Base-by-base conservation (phyloP, 208 protist genomes). In the Wallacemonas sp. region DNA sequence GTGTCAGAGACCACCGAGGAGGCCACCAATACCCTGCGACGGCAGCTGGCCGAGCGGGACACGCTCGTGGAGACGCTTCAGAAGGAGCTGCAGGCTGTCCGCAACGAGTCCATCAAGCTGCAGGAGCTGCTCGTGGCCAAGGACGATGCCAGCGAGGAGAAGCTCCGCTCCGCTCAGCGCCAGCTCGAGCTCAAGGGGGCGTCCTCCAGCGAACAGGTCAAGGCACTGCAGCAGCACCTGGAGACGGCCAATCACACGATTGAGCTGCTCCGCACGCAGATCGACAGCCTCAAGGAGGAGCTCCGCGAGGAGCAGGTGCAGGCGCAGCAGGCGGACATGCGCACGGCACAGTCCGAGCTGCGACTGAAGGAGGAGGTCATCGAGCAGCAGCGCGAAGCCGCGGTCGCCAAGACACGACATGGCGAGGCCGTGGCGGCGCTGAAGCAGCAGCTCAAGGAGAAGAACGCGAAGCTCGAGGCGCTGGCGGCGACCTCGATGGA, bases 381-480 rank as follows among this genome's bases (percentile, higher is more conserved):
- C 3, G 80, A 77, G 42, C 74, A 77, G 65, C 86, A 88, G 67
- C 69, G 72, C 22, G 55, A 71, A n/a, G 74, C 78, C 5, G 77
- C 73, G 3, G 33, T 59, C 18, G 79, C 81, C 46, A 82, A 89
- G 59, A 61, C 75, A 26, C 76, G 80, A 38, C 65, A 76, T 18
- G 81, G 86, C 33, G 84, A 88, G 33, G 77, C 81, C n/a, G 71
- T 94, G 12, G 48, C 78, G 12, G 74, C 84, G 54, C 74, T 94
- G 65, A 84, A 82, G 70, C 87, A 88, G n/a, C 87, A 94, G 57
- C 76, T 96, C 44, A 77, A 77, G 12, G 91, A 92, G 62, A 93
- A 93, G 67, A 82, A 93, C 57, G 69, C 79, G 0, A 79, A 88
- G 59, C 79, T 96, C 55, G 72, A 89, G 67, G 78, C 79, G 10